A percentile compares a stretch with the other conserved stretches of the same genome.
Conservation (phyloP, 176 grass and related monocot genomes). For the Chrysopogon serrulatus region DNA sequence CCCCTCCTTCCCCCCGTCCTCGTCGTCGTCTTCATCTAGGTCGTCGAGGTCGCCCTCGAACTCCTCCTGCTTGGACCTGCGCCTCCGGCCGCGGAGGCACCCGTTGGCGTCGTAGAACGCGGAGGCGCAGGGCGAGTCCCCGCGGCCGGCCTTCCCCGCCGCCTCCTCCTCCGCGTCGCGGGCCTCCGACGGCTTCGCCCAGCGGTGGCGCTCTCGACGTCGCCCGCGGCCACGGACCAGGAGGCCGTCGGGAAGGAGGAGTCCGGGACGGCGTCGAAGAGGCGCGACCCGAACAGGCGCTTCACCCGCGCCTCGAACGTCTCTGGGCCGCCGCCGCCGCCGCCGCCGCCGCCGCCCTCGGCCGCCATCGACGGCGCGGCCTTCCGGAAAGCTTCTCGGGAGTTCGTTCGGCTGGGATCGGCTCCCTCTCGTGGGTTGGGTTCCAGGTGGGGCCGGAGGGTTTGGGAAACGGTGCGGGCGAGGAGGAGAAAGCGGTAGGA, state of each 20-base stretch:
- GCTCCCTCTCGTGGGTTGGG: background rate
- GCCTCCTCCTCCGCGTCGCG: constrained; percentile 52
- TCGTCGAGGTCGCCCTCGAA: constrained; percentile 48
- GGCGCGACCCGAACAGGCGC: constrained; percentile 80
- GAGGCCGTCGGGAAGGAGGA: constrained; percentile 63
- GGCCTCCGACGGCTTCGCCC: constrained; percentile 62
- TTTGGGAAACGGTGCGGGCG: background rate
- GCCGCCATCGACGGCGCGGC: constrained; percentile 5
- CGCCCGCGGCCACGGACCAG: constrained; percentile 76
- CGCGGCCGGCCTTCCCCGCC: constrained; percentile 33
- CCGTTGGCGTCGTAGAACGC: constrained; percentile 67
- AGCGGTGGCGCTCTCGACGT: constrained; percentile 79
- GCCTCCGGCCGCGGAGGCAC: constrained; percentile 56
- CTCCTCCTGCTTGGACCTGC: constrained; percentile 30
- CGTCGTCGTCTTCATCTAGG: constrained; percentile 16
- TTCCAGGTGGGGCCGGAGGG: background rate
- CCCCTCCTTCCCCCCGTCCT: background rate
- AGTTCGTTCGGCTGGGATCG: background rate
- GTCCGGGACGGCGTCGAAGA: constrained; percentile 64
- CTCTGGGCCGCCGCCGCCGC: constrained; percentile 27
- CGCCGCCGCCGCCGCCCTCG: constrained; percentile 11
- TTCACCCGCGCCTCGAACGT: constrained; percentile 85
- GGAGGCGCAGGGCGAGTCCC: constrained; percentile 67
- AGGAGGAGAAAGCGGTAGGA: no score
- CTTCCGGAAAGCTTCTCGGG: constrained; percentile 21